Percentiles rank a stretch among this genome's conserved stretches.
Conservation (phyloP, 495 filamentous ascomycete species). For the Tuber microsphaerosporum region DNA sequence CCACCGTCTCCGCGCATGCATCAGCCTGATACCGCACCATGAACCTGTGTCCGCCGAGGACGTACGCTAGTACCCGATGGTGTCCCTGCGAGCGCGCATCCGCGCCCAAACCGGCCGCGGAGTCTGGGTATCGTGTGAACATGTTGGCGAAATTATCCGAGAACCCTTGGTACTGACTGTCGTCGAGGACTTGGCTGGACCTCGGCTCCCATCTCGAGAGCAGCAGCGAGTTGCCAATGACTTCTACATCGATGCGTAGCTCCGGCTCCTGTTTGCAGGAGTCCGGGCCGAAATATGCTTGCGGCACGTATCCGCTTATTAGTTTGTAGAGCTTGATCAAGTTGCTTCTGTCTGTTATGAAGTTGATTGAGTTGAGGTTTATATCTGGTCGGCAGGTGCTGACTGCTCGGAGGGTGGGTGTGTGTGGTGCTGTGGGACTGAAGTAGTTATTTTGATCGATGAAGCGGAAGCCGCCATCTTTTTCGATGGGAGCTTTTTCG, state of each 20-base stretch:
- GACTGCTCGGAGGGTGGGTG: slow-evolving; percentile 25
- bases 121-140: slow-evolving; percentile 25
- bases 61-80: slow-evolving; percentile 23
- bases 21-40: slow-evolving; percentile 27
- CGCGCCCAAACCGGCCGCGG: slow-evolving; percentile 26
- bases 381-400: slow-evolving; percentile 21
- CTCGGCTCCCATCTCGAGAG: slow-evolving; percentile 28
- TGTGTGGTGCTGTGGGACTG: slow-evolving; percentile 22
- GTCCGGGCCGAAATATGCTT: neutral
- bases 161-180: slow-evolving; percentile 18
- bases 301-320: slow-evolving; percentile 9
- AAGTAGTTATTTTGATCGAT: slow-evolving; percentile 36
- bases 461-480: slow-evolving; percentile 26
- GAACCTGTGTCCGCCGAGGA: slow-evolving; percentile 23
- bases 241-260: slow-evolving; percentile 26
- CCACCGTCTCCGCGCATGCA: slow-evolving; percentile 5
- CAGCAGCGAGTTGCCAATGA: slow-evolving; percentile 20
- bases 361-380: slow-evolving; percentile 21
- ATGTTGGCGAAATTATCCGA: slow-evolving; percentile 23
- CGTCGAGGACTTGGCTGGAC: slow-evolving; percentile 12
- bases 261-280: slow-evolving; percentile 1
- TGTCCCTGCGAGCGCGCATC: slow-evolving; percentile 27
- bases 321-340: slow-evolving; percentile 30
- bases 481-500: neutral
- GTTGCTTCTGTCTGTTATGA: slow-evolving; percentile 28